phyloP scores from a whole-genome alignment of 345 rosid species.

The Populus euphratica region DNA sequence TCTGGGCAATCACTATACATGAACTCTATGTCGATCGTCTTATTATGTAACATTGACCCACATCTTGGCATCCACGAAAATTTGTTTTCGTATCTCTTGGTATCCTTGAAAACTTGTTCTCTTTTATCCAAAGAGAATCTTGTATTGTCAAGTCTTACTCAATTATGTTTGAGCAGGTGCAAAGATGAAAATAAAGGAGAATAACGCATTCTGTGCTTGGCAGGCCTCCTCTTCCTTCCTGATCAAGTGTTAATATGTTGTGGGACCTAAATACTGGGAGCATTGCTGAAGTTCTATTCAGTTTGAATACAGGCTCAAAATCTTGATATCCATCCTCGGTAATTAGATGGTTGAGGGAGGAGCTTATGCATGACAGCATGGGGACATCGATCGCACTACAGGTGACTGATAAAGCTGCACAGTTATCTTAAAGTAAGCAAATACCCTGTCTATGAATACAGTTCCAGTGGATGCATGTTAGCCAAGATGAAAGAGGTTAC shows the following conservation, averaged over 20 bases:
- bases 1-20: neutral
- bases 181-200: neutral
- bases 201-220: neutral
- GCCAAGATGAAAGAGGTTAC: neutral
- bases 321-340: neutral
- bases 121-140: constrained; percentile 11
- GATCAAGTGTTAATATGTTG: neutral
- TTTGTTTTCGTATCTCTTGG: constrained; percentile 1
- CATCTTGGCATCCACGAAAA: constrained; percentile 16
- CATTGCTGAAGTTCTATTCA: neutral
- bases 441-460: neutral
- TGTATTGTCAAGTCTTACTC: constrained; percentile 1
- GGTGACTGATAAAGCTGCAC: neutral
- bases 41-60: constrained; percentile 10
- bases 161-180: constrained; percentile 7
- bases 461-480: neutral
- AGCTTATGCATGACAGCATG: too few species aligned
- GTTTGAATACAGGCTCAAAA: neutral
- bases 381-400: neutral
- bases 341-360: neutral
- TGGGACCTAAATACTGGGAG: neutral
- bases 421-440: neutral
- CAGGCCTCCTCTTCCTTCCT: constrained; percentile 1
- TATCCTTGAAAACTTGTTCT: constrained; percentile 9
- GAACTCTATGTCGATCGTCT: constrained; percentile 10